Evolutionary conservation across 2,329 filamentous ascomycete species (phyloP), one percentile per base, ranked within the genome.

Genomic region (Beauveria sp.): DNA sequence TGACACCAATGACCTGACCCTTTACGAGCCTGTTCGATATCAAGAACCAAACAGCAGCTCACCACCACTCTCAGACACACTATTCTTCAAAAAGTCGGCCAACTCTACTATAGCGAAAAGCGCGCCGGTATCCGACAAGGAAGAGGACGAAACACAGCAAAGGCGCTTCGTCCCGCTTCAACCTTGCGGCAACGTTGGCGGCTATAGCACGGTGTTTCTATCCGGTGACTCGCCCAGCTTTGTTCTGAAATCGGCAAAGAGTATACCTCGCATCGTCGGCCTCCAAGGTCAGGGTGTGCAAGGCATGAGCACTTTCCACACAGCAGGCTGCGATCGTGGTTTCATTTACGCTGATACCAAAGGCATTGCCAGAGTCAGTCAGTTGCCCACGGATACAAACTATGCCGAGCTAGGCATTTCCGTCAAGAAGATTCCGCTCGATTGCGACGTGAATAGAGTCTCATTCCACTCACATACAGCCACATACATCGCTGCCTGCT

Each of bases 171-270:
- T 82, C 20, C 80, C 86, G 0, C 76, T 92, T 45, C 78, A 83
- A 2, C 75, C 78, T 1, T 81, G 88, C 49, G 69, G 77, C 60
- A 87, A 90, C 61, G 71, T 97, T n/a, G 85, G 82, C 34, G 91
- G 91, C 3, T 92, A 93, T 71, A 88, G 85, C 69, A 84, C 89
- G 1, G 87, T 98, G 1, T 95, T 96, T 70, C 81, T 97, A 55
- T 87, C 91, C 0, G 93, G 93, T 0, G 74, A 81, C 4, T 91
- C 91, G 0, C 89, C 93, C 0, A 87, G 86, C 62, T 93, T 98
- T 71, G 77, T 99, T 50, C 72, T 97, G 49, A 96, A 90, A 69
- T 91, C 91, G 53, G 84, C 91, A 42, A 89, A 91, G 66, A 92
- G 88, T 57, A 75, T 82, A 5, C 92, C 93, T 0, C 86, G 86